Base-by-base conservation (phyloP, 805 yeast genomes). In the Candida adriatica region DNA sequence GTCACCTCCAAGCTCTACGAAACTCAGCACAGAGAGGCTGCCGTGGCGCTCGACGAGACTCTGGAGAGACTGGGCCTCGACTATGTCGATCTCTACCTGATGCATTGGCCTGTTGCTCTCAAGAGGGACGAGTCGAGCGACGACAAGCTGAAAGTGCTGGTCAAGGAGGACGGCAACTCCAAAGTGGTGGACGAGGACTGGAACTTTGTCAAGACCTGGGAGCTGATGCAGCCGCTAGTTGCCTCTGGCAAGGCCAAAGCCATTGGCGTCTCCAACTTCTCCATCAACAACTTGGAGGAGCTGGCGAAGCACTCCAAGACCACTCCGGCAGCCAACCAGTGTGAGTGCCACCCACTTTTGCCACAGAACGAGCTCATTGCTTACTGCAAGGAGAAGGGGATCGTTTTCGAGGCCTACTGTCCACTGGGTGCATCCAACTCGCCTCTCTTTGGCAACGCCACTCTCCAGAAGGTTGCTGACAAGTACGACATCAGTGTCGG, bases 61-160 rank as follows among this genome's bases (percentile, higher is more conserved):
- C 62, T 84, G 49, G 46, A 66, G 40, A 73, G 75, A 46, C 62
- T 84, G 39, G 76, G 75, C 1, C 51, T 82, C 42, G 92, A 79
- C 29, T 84, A 84, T 48, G 79, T 84, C 31, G 95, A 84, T 51
- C 60, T 84, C 39, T 75, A 77, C 51, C 65, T 85, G 52, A 68
- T 84, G 53, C 35, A 32, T 17, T 32, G 35, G 35, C 35, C 35
- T 11, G 28, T 21, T 14, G 16, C 31, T 3, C 16, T 32, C 14
- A 22, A 16, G 19, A 23, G 13, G 4, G 31, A 27, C 16, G 17
- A 14, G 14, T 5, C 30, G n/a, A 9, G 16, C 8, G 31, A 27
- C 5, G 46, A 37, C 19, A 27, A 19, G 6, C 29, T 33, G 8
- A 27, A 27, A 10, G 15, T 16, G 18, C 13, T 28, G 6, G 14